Evolutionary conservation across 176 grass and related monocot species (phyloP).

Genomic region (Hordeum vulgare): MorexV3_pseudomolecules_assembly NC_058518.1:147517921-147518420

Average conservation of each 20-base stretch:
- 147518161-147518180: slow-evolving; percentile 83
- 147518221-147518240: slow-evolving; percentile 99
- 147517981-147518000: slow-evolving; percentile 91
- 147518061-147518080: slow-evolving; percentile 7
- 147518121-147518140: slow-evolving; percentile 56
- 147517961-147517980: slow-evolving; percentile 79
- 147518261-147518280: slow-evolving; percentile 92
- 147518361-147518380: too few relatives aligned
- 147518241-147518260: slow-evolving; percentile 91
- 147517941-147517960: slow-evolving; percentile 80
- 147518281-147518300: slow-evolving; percentile 62
- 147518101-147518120: not conserved
- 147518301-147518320: slow-evolving; percentile 15
- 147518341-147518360: too few relatives aligned
- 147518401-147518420: too few relatives aligned
- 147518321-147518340: too few relatives aligned
- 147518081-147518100: not conserved
- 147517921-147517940: slow-evolving; percentile 76
- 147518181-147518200: slow-evolving; percentile 89
- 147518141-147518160: slow-evolving; percentile 92
- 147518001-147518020: slow-evolving; percentile 95
- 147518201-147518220: slow-evolving; percentile 90
- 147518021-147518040: slow-evolving; percentile 93
- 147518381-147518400: too few relatives aligned
- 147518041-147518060: slow-evolving; percentile 16